Evolutionary conservation across 495 filamentous ascomycete species (phyloP), one percentile per base, ranked within the genome.

Genomic region (Venustampulla echinocandica): DNA sequence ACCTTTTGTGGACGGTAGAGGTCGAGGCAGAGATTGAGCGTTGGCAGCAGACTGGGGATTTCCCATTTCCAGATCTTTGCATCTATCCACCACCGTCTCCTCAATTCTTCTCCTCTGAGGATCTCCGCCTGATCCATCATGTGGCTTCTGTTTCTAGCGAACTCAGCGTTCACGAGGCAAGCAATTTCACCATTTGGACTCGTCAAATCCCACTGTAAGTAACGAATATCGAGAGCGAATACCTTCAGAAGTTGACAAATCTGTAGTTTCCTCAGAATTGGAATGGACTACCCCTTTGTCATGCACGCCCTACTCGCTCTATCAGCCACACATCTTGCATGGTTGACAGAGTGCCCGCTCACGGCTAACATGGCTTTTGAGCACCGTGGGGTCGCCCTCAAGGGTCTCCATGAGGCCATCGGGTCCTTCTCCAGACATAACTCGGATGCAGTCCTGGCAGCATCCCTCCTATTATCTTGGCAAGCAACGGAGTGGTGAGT

Each of bases 401-500:
- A 86, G 54, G 90, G 93, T 17, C 65, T 97, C 19, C 88, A 95
- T 56, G 81, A 85, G 54, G 87, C 87, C 13, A 89, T 96, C 52
- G 80, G 79, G 23, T 70, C 73, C 19, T 97, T 97, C 65, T 95
- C 87, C 6, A 79, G 74, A 53, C 80, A 81, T 30, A 96, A 89
- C 55, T 88, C 85, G 11, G 90, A 98, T 66, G 87, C 90, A 27
- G 82, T 95, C 46, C 74, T 98, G 22, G 92, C 90, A 42, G 87
- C 92, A 20, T 97, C 90, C 10, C 80, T 95, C 25, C 73, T 97
- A 39, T 71, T 98, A 35, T 90, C 90, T 36, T 98, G 93, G 93
- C 92, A 97, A 68, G 85, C 86, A 48, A 88, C 82, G 53, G 92
- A 97, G 67, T 96, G 89, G 92, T 95, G 71, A 74, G 87, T 72